These are phyloP conservation scores for Lanmaoa rubissima DNA, from an alignment of 768 basidiomycete genomes.

Conservation along the genomic window DNA sequence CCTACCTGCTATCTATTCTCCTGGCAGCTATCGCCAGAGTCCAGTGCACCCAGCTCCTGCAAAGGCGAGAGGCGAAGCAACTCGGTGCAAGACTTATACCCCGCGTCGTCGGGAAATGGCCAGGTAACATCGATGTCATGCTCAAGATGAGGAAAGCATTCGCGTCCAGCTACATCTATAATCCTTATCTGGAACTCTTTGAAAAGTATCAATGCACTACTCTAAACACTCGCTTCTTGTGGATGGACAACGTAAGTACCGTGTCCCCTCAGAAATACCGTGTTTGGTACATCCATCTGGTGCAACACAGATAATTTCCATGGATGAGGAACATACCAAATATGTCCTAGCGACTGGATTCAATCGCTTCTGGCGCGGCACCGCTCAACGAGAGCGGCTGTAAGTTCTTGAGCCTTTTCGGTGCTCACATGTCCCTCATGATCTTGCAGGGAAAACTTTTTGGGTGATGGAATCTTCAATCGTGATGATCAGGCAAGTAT, in stretches of 20 bases:
- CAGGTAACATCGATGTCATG: conserved; percentile 74
- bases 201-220: conserved; percentile 71
- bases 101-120: conserved; percentile 65
- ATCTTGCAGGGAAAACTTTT: conserved; percentile 42
- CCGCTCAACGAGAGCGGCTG: conserved; percentile 63
- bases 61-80: conserved; percentile 44
- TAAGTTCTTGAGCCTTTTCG: conserved; percentile 31
- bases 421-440: conserved; percentile 8
- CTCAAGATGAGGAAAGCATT: conserved; percentile 53
- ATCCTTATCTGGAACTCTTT: conserved; percentile 64
- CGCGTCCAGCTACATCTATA: conserved; percentile 58
- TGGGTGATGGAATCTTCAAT: conserved; percentile 79
- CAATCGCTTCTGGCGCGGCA: conserved; percentile 64
- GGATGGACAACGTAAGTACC: conserved; percentile 61
- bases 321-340: conserved; percentile 70
- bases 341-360: conserved; percentile 66
- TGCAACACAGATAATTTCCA: conserved; percentile 57
- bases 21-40: conserved; percentile 39
- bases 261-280: not conserved
- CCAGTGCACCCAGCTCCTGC: conserved; percentile 34
- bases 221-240: conserved; percentile 64
- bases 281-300: not conserved
- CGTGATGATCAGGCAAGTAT: conserved; percentile 62
- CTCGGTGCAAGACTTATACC: conserved; percentile 55
- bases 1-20: conserved; percentile 42